A percentile compares a stretch with the other conserved stretches of the same genome.
These are phyloP conservation scores for Sclerotinia sclerotiorum DNA, from an alignment of 2,329 filamentous ascomycete genomes.

Conservation along the genomic window DNA sequence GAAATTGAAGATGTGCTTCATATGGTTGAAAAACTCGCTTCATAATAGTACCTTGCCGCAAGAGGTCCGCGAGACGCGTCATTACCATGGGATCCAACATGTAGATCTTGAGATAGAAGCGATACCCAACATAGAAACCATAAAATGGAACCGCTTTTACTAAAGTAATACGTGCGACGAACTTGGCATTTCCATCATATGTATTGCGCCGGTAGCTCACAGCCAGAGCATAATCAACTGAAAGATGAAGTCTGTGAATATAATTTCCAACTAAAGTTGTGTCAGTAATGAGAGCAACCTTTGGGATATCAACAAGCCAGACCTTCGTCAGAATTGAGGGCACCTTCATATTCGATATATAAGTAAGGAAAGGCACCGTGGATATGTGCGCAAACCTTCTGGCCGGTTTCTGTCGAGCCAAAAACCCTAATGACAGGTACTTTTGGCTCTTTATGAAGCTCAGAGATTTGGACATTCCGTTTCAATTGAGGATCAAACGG, in stretches of 20 bases:
- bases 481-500: slow-evolving; percentile 78
- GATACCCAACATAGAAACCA: slow-evolving; percentile 90
- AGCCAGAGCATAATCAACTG: slow-evolving; percentile 87
- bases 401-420: slow-evolving; percentile 88
- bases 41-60: slow-evolving; percentile 86
- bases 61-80: slow-evolving; percentile 81
- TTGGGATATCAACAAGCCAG: slow-evolving; percentile 37
- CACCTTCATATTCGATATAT: slow-evolving; percentile 82
- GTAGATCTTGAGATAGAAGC: slow-evolving; percentile 91
- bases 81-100: slow-evolving; percentile 84
- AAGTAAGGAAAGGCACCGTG: slow-evolving; percentile 95
- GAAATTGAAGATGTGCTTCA: slow-evolving; percentile 88
- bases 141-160: slow-evolving; percentile 96
- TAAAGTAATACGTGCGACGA: slow-evolving; percentile 85
- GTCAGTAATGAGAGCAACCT: slow-evolving; percentile 24
- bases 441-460: slow-evolving; percentile 63
- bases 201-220: slow-evolving; percentile 79
- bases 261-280: slow-evolving; percentile 64
- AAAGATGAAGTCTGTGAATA: slow-evolving; percentile 75
- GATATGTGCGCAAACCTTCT: slow-evolving; percentile 94
- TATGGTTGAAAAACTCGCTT: slow-evolving; percentile 84
- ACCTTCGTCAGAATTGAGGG: slow-evolving; percentile 67
- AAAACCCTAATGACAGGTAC: slow-evolving; percentile 89
- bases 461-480: slow-evolving; percentile 58
- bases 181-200: slow-evolving; percentile 65